phyloP scores from a whole-genome alignment of 2,329 filamentous ascomycete genomes.

The Aspergillus cejpii region DNA sequence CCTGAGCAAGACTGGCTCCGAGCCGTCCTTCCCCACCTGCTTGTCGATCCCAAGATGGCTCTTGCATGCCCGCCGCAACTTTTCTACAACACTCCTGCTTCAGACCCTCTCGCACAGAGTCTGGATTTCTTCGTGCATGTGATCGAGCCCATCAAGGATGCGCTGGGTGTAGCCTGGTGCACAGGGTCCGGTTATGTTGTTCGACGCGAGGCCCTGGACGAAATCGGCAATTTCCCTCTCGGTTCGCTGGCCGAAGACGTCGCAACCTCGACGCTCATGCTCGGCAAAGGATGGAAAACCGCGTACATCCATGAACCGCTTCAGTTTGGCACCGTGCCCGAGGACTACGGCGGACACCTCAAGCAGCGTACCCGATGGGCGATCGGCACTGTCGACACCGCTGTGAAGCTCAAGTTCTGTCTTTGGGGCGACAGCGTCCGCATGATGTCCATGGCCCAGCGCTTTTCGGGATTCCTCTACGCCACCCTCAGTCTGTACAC shows the following conservation, averaged over 20 bases:
- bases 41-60: constrained; percentile 52
- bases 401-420: constrained; percentile 56
- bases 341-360: constrained; percentile 32
- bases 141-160: constrained; percentile 44
- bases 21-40: constrained; percentile 52
- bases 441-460: constrained; percentile 51
- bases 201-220: constrained; percentile 53
- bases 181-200: constrained; percentile 58
- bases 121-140: constrained; percentile 54
- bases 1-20: constrained; percentile 56
- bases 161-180: constrained; percentile 52
- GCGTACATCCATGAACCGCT: constrained; percentile 55
- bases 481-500: constrained; percentile 52
- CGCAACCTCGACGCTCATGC: constrained; percentile 52
- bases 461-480: constrained; percentile 55
- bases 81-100: constrained; percentile 56
- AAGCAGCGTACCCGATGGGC: constrained; percentile 38
- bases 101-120: constrained; percentile 54
- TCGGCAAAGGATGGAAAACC: constrained; percentile 57
- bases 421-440: constrained; percentile 49
- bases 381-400: constrained; percentile 50
- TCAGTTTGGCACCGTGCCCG: constrained; percentile 50
- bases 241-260: constrained; percentile 57
- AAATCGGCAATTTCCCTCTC: constrained; percentile 57
- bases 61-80: constrained; percentile 56